Evolutionary conservation across 805 yeast species (phyloP).

Genomic region (Metschnikowia gruessii): DNA sequence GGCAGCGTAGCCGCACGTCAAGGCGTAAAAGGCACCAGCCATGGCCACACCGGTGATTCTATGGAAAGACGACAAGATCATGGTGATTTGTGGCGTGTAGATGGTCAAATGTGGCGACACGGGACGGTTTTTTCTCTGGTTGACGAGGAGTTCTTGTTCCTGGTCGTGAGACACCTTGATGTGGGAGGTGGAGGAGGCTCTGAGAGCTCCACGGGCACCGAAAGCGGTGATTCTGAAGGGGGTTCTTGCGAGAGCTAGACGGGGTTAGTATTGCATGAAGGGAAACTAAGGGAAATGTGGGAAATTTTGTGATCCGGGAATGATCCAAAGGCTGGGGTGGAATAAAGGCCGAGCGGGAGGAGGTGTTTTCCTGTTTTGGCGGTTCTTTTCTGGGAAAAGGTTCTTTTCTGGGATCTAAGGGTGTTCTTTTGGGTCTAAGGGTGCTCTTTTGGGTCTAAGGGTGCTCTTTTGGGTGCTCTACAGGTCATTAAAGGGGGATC

Average conservation of each 20-base stretch:
- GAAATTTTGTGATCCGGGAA: too few species aligned
- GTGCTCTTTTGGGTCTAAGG: too few species aligned
- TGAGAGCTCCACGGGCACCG: constrained; percentile 18
- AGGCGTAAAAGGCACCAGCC: constrained; percentile 74
- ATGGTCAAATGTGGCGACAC: constrained; percentile 86
- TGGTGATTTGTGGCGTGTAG: constrained; percentile 88
- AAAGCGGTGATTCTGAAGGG: constrained; percentile 13
- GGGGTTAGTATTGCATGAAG: neutral
- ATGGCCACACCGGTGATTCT: constrained; percentile 85
- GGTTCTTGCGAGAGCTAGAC: constrained; percentile 12
- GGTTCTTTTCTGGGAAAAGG: too few species aligned
- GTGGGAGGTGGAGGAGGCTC: constrained; percentile 26
- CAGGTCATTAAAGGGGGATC: too few species aligned
- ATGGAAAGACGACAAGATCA: constrained; percentile 77
- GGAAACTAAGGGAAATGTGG: too few species aligned
- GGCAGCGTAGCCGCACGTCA: constrained; percentile 73
- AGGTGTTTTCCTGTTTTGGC: too few species aligned
- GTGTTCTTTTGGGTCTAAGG: too few species aligned
- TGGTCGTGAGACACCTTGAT: constrained; percentile 53
- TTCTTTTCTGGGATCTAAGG: too few species aligned
- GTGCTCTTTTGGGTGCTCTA: too few species aligned
- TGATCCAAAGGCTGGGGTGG: too few species aligned
- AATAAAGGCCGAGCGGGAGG: too few species aligned
- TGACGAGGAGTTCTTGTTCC: constrained; percentile 66
- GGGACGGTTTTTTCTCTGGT: constrained; percentile 87